These are phyloP conservation scores for Geoglossum glabrum DNA, from an alignment of 495 filamentous ascomycete genomes.

Conservation along the genomic window DNA sequence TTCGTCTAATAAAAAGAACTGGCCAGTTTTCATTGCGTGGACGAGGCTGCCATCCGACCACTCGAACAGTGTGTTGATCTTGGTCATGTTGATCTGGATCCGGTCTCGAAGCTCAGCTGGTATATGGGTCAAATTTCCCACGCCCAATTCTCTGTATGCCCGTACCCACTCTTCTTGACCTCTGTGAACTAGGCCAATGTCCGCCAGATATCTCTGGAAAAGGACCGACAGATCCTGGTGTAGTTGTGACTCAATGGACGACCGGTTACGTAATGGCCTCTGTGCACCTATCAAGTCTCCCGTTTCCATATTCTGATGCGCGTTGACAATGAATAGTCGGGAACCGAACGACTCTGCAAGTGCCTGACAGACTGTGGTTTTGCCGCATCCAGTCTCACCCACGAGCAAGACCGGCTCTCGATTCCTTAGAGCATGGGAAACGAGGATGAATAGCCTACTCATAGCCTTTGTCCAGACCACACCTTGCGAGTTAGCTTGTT, in stretches of 20 bases:
- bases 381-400: constrained; percentile 92
- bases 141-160: constrained; percentile 25
- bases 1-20: constrained; percentile 89
- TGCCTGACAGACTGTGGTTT: constrained; percentile 89
- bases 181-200: constrained; percentile 19
- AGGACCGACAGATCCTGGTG: constrained; percentile 35
- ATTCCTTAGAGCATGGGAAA: constrained; percentile 64
- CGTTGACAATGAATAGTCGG: constrained; percentile 74
- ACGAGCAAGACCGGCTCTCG: constrained; percentile 89
- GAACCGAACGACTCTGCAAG: constrained; percentile 61
- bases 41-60: constrained; percentile 95
- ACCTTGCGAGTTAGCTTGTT: constrained; percentile 27
- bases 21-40: constrained; percentile 73
- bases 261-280: constrained; percentile 69
- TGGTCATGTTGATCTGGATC: constrained; percentile 38
- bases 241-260: constrained; percentile 44
- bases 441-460: constrained; percentile 70
- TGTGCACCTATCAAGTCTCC: constrained; percentile 94
- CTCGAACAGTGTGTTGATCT: constrained; percentile 72
- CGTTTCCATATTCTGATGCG: constrained; percentile 92
- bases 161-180: constrained; percentile 25
- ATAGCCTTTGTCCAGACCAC: constrained; percentile 93
- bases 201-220: constrained; percentile 12
- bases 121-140: constrained; percentile 18
- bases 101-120: constrained; percentile 29